These are phyloP conservation scores for Aquilaria yunnanensis DNA, from an alignment of 345 rosid species.

Conservation along the genomic window DNA sequence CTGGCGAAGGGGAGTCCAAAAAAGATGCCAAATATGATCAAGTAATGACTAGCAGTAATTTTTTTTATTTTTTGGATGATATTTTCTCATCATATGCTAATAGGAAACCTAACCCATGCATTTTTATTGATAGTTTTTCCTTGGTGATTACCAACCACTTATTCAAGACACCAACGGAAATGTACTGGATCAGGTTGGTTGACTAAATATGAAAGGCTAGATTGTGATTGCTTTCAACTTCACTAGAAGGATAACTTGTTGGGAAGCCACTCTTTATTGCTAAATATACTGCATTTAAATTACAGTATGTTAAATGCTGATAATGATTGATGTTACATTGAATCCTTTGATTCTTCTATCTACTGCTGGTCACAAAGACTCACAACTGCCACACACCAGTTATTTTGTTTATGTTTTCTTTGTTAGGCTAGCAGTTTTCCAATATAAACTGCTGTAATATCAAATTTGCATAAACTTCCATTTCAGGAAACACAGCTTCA, in stretches of 20 bases:
- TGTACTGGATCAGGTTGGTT: slow-evolving; percentile 87
- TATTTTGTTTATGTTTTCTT: too few species aligned
- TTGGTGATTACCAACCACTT: slow-evolving; percentile 97
- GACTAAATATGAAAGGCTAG: slow-evolving; percentile 9
- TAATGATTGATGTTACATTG: too few species aligned
- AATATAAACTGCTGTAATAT: too few species aligned
- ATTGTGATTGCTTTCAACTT: too few species aligned
- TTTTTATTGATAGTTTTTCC: slow-evolving; percentile 67
- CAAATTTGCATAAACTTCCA: slow-evolving; percentile 7
- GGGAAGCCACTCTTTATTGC: too few species aligned
- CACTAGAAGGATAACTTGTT: too few species aligned
- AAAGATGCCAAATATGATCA: slow-evolving; percentile 94
- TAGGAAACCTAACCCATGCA: slow-evolving; percentile 10
- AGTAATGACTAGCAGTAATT: slow-evolving; percentile 33
- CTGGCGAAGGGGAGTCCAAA: slow-evolving; percentile 98
- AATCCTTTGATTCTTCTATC: too few species aligned
- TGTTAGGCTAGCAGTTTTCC: too few species aligned
- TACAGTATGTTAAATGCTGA: too few species aligned
- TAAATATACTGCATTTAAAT: too few species aligned
- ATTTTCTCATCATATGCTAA: background rate
- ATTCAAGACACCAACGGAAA: slow-evolving; percentile 77
- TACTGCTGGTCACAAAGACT: too few species aligned
- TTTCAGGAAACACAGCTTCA: slow-evolving; percentile 92
- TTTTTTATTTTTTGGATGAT: background rate
- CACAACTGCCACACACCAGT: too few species aligned